Evolutionary conservation across 1,139 yeast species (phyloP).

Genomic region (Fermentozyma sake): DNA sequence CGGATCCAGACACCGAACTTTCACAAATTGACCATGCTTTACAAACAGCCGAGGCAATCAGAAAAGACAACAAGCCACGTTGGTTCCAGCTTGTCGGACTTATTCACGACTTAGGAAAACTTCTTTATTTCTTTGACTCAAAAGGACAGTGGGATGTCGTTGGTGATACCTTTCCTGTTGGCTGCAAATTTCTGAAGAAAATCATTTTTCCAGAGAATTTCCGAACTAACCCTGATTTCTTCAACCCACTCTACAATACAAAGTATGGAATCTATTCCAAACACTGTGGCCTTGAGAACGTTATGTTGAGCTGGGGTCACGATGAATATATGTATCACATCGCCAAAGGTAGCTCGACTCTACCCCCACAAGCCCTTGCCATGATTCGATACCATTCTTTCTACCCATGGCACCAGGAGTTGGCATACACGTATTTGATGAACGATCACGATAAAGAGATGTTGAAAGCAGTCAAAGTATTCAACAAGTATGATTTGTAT

Average conservation of each 20-base stretch:
- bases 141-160: slow-evolving; percentile 83
- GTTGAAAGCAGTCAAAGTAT: slow-evolving; percentile 61
- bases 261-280: slow-evolving; percentile 64
- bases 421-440: slow-evolving; percentile 63
- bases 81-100: slow-evolving; percentile 76
- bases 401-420: slow-evolving; percentile 74
- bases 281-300: slow-evolving; percentile 64
- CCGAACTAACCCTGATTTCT: slow-evolving; percentile 54
- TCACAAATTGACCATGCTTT: slow-evolving; percentile 74
- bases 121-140: slow-evolving; percentile 65
- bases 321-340: slow-evolving; percentile 76
- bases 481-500: slow-evolving; percentile 65
- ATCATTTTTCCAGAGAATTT: slow-evolving; percentile 62
- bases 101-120: slow-evolving; percentile 67
- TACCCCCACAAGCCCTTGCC: slow-evolving; percentile 65
- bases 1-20: slow-evolving; percentile 72
- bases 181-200: slow-evolving; percentile 58
- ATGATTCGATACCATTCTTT: slow-evolving; percentile 75
- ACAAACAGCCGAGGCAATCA: slow-evolving; percentile 73
- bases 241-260: slow-evolving; percentile 61
- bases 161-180: slow-evolving; percentile 76
- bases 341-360: slow-evolving; percentile 57
- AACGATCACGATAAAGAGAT: slow-evolving; percentile 58
- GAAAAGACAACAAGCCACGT: slow-evolving; percentile 62
- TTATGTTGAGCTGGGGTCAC: slow-evolving; percentile 77